Evolutionary conservation across 2,329 filamentous ascomycete species (phyloP).

Genomic region (Cytospora schulzeri): DNA sequence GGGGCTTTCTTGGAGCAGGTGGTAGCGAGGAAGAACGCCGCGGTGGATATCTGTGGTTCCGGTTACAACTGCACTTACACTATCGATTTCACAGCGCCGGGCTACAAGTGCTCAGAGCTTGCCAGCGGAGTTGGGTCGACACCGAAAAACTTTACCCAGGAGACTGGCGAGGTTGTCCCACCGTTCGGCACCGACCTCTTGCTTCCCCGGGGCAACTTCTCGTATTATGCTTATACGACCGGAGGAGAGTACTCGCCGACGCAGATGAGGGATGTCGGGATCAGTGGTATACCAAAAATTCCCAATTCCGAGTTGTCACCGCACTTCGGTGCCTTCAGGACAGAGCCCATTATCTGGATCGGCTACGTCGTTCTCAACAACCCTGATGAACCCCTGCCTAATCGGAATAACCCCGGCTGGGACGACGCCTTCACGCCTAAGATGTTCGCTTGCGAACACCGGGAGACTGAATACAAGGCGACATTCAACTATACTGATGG

Average conservation of each 20-base stretch:
- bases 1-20: constrained; percentile 32
- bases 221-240: constrained; percentile 38
- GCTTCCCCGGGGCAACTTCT: constrained; percentile 37
- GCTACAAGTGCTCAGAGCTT: constrained; percentile 43
- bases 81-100: constrained; percentile 41
- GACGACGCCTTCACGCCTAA: constrained; percentile 38
- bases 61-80: constrained; percentile 45
- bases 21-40: constrained; percentile 35
- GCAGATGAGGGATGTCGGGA: constrained; percentile 35
- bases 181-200: constrained; percentile 39
- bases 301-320: constrained; percentile 33
- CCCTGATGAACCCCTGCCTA: constrained; percentile 30
- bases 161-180: constrained; percentile 34
- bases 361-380: constrained; percentile 37
- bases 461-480: constrained; percentile 40
- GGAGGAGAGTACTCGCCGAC: constrained; percentile 39
- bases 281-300: constrained; percentile 37
- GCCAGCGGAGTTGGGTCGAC: constrained; percentile 36
- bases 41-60: constrained; percentile 39
- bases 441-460: constrained; percentile 43
- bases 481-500: constrained; percentile 39
- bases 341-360: constrained; percentile 44
- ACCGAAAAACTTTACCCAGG: constrained; percentile 29
- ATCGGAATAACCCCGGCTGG: constrained; percentile 34
- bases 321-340: constrained; percentile 41